Conservation (phyloP, 805 yeast species). For the Hanseniaspora clermontiae region DNA sequence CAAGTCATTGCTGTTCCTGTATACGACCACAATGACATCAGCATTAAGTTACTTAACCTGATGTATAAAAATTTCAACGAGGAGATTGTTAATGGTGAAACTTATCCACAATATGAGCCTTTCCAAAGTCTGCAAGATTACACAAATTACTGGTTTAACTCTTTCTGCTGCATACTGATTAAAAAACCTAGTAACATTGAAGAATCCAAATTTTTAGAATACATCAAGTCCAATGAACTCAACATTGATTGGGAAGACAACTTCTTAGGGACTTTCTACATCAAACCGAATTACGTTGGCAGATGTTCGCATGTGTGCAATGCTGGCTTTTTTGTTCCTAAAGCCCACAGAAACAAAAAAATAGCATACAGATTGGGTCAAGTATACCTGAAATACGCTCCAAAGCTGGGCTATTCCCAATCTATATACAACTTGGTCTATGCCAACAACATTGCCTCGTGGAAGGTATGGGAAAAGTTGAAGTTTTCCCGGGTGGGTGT, state of each 20-base stretch:
- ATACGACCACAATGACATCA: conserved; percentile 37
- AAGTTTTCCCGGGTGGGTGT: conserved; percentile 73
- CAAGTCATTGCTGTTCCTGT: conserved; percentile 53
- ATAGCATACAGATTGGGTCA: conserved; percentile 61
- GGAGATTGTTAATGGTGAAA: conserved; percentile 59
- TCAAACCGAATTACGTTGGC: conserved; percentile 79
- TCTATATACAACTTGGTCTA: conserved; percentile 82
- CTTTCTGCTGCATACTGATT: conserved; percentile 53
- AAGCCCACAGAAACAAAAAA: conserved; percentile 47
- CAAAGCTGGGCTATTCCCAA: conserved; percentile 62
- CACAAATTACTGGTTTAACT: conserved; percentile 50
- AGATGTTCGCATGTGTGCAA: conserved; percentile 79
- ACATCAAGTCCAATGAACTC: conserved; percentile 16
- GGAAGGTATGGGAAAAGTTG: conserved; percentile 65
- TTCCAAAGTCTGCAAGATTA: conserved; percentile 38
- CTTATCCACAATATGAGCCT: conserved; percentile 50
- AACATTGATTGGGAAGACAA: conserved; percentile 31
- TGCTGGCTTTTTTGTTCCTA: conserved; percentile 69
- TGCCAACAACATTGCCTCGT: conserved; percentile 64
- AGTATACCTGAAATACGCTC: conserved; percentile 59
- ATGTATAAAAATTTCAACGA: conserved; percentile 44
- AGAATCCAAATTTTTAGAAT: background rate
- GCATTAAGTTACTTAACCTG: conserved; percentile 36
- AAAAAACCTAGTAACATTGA: conserved; percentile 25
- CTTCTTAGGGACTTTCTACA: conserved; percentile 61